Conservation (phyloP, 2,329 filamentous ascomycete species). For the Magnaporthales sp. region DNA sequence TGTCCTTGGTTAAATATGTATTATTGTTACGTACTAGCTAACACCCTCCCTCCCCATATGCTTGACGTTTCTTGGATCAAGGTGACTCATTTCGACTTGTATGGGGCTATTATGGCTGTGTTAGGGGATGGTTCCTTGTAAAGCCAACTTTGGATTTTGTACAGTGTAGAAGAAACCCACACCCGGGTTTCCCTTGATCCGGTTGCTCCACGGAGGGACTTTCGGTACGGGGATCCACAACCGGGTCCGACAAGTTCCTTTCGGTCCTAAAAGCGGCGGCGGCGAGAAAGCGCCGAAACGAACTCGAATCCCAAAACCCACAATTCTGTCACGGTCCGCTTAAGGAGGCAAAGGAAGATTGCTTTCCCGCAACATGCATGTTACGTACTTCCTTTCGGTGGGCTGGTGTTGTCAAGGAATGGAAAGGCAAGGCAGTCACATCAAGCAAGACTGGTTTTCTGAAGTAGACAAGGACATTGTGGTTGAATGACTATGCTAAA, state of each 20-base stretch:
- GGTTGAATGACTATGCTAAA: background rate
- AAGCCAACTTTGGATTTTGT: background rate
- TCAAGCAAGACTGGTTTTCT: background rate
- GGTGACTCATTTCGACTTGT: background rate
- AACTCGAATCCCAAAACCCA: background rate
- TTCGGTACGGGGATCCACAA: background rate
- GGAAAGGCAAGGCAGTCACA: background rate
- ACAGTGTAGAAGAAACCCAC: background rate
- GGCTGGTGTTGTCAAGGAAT: background rate
- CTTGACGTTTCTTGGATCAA: background rate
- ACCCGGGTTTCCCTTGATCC: background rate
- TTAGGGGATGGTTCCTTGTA: background rate
- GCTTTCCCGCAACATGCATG: background rate
- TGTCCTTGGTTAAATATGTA: background rate
- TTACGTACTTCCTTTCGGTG: background rate
- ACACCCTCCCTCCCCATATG: no score
- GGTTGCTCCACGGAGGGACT: background rate
- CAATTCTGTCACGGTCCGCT: background rate
- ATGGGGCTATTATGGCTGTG: background rate
- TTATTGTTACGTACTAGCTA: background rate
- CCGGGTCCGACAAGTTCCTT: background rate
- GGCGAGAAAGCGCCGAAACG: background rate
- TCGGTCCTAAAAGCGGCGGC: background rate
- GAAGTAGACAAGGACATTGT: background rate
- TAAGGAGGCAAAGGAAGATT: background rate